Percentiles rank a stretch among this genome's conserved stretches.
Evolutionary conservation across 441 rosid species (phyloP).

Genomic region (Aquilaria agallochum): DNA sequence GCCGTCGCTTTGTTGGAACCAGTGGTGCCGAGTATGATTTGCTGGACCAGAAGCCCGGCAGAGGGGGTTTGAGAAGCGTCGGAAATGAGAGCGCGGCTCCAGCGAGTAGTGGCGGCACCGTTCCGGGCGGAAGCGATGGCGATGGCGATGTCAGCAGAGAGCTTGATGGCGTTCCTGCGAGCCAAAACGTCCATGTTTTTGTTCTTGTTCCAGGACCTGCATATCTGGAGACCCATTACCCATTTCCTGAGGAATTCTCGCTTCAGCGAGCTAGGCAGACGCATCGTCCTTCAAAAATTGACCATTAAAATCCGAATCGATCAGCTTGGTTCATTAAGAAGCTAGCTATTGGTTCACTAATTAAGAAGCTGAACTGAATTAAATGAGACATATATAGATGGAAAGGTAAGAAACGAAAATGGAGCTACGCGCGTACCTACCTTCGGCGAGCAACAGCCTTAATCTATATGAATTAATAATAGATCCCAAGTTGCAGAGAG

Average conservation of each 20-base stretch:
- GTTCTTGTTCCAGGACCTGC: conserved; percentile 31
- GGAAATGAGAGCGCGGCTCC: conserved; percentile 81
- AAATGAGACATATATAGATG: too few relatives aligned
- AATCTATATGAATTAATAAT: conserved; percentile 18
- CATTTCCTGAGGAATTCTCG: conserved; percentile 73
- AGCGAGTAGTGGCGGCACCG: conserved; percentile 38
- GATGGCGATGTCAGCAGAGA: conserved; percentile 86
- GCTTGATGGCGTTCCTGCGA: conserved; percentile 72
- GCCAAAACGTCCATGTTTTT: conserved; percentile 43
- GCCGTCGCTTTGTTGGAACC: conserved; percentile 25
- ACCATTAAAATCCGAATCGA: background rate
- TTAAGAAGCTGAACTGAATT: too few relatives aligned
- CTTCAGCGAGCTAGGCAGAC: conserved; percentile 40
- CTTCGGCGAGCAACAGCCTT: too few relatives aligned
- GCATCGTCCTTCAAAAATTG: conserved; percentile 35
- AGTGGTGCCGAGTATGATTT: conserved; percentile 29
- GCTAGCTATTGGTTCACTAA: too few relatives aligned
- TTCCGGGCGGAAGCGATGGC: conserved; percentile 55
- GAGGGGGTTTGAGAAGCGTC: conserved; percentile 36
- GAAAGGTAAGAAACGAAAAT: too few relatives aligned
- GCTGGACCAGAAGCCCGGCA: conserved; percentile 25
- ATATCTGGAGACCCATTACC: conserved; percentile 49
- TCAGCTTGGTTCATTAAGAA: too few relatives aligned
- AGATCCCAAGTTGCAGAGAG: conserved; percentile 21
- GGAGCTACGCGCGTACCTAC: too few relatives aligned